Base-by-base conservation (phyloP, 1,139 yeast genomes). In the Casaregolazyma suthepensis region DNA sequence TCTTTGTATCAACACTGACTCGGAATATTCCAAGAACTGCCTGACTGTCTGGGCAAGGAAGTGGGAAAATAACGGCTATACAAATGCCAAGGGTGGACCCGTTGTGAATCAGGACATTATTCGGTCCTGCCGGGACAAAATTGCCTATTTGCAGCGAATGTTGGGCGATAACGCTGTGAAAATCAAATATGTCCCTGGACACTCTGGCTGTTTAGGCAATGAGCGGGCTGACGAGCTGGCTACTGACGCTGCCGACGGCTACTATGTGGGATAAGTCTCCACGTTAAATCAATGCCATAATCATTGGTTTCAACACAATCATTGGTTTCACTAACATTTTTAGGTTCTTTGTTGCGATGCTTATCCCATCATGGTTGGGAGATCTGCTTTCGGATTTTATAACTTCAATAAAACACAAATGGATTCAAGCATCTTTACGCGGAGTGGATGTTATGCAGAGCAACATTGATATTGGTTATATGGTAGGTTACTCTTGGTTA, bases 211-310 rank as follows among this genome's bases (percentile, higher is more conserved):
- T 46, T 66, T 63, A 17, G 96, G 96, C 0, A 90, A 90, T 64
- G 90, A 84, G 58, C 72, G 66, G 64, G 97, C 96, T 0, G 96
- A 90, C 66, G 61, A 65, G 45, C 71, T 90, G 52, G 97, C 97
- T 1, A 83, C 79, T 56, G 54, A 62, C 26, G 94, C 88, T n/a
- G 70, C 69, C 7, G 5, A 5, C 4, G 26, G 26, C 4, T 13
- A 13, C 9, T 31, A 10, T 31, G 38, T 13, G n/a, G n/a, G 5
- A 6, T 31, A 13, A 31, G 13, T 5, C 9, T 26, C 31, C 31
- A 26, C 31, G n/a, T n/a, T n/a, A n/a, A n/a, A n/a, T n/a, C n/a
- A n/a, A n/a, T n/a, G n/a, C n/a, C n/a, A n/a, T n/a, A n/a, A n/a
- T n/a, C n/a, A n/a, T n/a, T n/a, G n/a, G n/a, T n/a, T n/a, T n/a